Evolutionary conservation across 1,139 yeast genomes (phyloP).

Genomic region (Blastobotrys malaysiensis): DNA sequence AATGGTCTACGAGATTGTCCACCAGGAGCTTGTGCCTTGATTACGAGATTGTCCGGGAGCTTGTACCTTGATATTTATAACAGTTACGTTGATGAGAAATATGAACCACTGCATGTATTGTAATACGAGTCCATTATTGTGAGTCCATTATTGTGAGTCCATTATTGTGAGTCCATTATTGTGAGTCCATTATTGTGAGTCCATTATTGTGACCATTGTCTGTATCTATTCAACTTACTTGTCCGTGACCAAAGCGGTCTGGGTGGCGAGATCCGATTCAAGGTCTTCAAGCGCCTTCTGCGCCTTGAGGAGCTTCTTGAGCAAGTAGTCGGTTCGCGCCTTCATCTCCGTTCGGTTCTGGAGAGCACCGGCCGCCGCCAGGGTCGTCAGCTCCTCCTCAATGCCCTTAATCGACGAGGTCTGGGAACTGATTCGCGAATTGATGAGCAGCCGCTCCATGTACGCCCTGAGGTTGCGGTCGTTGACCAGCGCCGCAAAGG

Average conservation of each 20-base stretch:
- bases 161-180: no score
- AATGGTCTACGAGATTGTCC: conserved; percentile 52
- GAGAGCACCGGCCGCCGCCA: conserved; percentile 44
- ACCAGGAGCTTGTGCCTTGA: conserved; percentile 4
- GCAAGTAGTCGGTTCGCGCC: conserved; percentile 58
- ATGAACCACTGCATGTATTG: background rate
- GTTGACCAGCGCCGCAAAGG: conserved; percentile 59
- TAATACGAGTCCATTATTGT: no score
- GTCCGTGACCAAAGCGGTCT: background rate
- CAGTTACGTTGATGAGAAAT: conserved; percentile 1
- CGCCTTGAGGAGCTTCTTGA: conserved; percentile 51
- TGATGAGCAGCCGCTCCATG: conserved; percentile 59
- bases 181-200: no score
- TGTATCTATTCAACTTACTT: background rate
- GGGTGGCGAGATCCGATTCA: conserved; percentile 32
- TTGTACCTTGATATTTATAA: no score
- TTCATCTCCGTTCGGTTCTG: conserved; percentile 43
- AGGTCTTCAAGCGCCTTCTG: conserved; percentile 40
- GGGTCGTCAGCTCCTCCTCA: conserved; percentile 65
- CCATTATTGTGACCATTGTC: no score
- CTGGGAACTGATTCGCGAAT: conserved; percentile 52
- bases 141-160: no score
- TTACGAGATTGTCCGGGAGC: no score
- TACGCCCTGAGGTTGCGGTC: conserved; percentile 55
- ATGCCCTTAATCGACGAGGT: conserved; percentile 55